phyloP scores from a whole-genome alignment of 805 yeast genomes.

The Starmerella sp. region DNA sequence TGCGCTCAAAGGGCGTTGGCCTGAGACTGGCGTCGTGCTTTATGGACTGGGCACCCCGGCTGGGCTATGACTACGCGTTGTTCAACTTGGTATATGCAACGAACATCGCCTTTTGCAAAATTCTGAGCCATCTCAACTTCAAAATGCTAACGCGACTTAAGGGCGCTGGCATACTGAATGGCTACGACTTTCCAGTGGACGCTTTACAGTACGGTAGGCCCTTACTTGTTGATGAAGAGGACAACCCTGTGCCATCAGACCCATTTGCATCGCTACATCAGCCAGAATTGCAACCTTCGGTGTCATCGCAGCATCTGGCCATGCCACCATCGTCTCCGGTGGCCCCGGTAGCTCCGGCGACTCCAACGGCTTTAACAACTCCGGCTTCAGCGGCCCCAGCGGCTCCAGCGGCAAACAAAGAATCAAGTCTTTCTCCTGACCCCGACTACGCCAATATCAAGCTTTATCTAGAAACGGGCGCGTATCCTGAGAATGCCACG shows the following conservation, averaged over 20 bases:
- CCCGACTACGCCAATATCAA: slow-evolving; percentile 58
- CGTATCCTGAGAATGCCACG: slow-evolving; percentile 72
- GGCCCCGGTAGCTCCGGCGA: neutral
- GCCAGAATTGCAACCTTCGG: neutral
- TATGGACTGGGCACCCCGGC: slow-evolving; percentile 78
- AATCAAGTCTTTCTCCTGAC: neutral
- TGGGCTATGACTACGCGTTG: slow-evolving; percentile 76
- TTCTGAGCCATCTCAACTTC: slow-evolving; percentile 68
- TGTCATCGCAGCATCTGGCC: neutral
- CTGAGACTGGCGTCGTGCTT: slow-evolving; percentile 71
- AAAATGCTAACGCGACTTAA: slow-evolving; percentile 67
- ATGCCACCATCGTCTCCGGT: neutral
- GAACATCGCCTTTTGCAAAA: slow-evolving; percentile 67
- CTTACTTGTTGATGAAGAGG: slow-evolving; percentile 35
- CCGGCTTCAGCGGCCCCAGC: neutral
- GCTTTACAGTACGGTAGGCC: slow-evolving; percentile 77
- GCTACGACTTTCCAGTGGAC: slow-evolving; percentile 75
- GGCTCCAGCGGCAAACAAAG: neutral
- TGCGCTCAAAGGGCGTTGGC: slow-evolving; percentile 87
- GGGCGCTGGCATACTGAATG: slow-evolving; percentile 81
- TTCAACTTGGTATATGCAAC: slow-evolving; percentile 84
- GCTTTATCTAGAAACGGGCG: slow-evolving; percentile 69
- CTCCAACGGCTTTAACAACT: neutral
- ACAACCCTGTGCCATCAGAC: neutral
- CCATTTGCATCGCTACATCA: neutral